Base-by-base conservation (phyloP, 331 rosid genomes). In the Malus hybrid region DNA sequence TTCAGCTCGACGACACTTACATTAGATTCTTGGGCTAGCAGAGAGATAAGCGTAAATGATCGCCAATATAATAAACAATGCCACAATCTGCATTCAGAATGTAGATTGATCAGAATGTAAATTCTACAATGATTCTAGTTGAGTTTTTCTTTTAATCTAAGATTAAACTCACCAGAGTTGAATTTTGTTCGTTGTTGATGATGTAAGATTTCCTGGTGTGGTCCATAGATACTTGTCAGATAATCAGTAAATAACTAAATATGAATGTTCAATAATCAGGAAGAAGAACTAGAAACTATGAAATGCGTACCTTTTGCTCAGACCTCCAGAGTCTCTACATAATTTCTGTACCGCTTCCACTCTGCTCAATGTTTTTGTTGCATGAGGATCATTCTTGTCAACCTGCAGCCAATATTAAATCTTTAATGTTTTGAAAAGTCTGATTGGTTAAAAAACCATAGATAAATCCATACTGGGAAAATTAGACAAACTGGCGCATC, bases 331-430 rank as follows among this genome's bases (percentile, higher is more conserved):
- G 66, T 87, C 86, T 86, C 88, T 80, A 89, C 99, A 94, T 69
- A 84, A 70, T 78, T 84, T 86, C 85, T 88, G 97, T 81, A 89
- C 83, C 16, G 82, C 84, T 79, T 82, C 95, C 72, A 94, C 79
- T 85, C 99, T 86, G 84, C 82, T 88, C 87, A 90, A 74, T 26
- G 97, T 85, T 87, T 87, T 94, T 75, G 89, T 70, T 28, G 97
- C 97, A 86, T 89, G 87, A 66, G 92, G 99, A 73, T 94, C 97
- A 75, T 83, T 84, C 81, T 73, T 83, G 93, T 90, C 87, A 77
- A 94, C 96, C 99, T 94, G 75, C 32, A 72, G 46, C 70, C 80
- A 61, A 30, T 4, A 62, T 57, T 1, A 24, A 10, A 6, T 48
- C 0, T 26, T 62, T 62, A 14, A 62, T 26, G 66, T 26, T 61